Base-by-base conservation (phyloP, 805 yeast species). In the Candida sakaeoensis region DNA sequence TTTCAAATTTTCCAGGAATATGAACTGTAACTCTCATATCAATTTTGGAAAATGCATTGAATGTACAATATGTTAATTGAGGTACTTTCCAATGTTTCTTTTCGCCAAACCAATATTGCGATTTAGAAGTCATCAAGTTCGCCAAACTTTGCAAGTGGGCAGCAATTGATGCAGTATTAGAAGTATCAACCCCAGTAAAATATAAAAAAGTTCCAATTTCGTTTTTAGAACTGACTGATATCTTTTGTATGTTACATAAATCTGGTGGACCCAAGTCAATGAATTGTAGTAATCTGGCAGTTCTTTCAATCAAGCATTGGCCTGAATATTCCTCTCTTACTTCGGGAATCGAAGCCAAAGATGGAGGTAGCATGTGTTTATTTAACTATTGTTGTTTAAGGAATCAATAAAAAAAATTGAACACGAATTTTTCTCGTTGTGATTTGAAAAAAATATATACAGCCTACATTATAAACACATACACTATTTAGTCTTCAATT, bases 21-120 rank as follows among this genome's bases (percentile, higher is more conserved):
- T 78, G 83, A 23, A 82, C 87, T 1, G 79, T 74, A 18, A 85
- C 87, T 33, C 85, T 68, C 58, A 82, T 77, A 56, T 85, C 95
- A 32, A 77, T 73, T 52, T 68, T 75, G 23, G 81, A 72, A 54
- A 82, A 68, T 5, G 68, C 68, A 55, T 82, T 82, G 64, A 77
- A 82, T 9, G 80, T 63, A 35, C 86, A 80, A 53, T 80, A 82
- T 0, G 84, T 76, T 33, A 85, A 79, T 53, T 81, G 77, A n/a
- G 79, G 76, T 8, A 85, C 86, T 50, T 77, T 80, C 74, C 79
- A 85, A 44, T 72, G 72, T 52, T 77, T 84, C 46, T 70, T 73
- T 54, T 80, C 86, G 10, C 90, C 89, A 63, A 84, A 85, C 95
- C 95, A 85, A 33, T 75, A 65, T 57, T 85, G 95, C 23, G 75